These are phyloP conservation scores for Backusella psychrophila DNA, from an alignment of 192 early-diverging fungal species.

Conservation along the genomic window DNA sequence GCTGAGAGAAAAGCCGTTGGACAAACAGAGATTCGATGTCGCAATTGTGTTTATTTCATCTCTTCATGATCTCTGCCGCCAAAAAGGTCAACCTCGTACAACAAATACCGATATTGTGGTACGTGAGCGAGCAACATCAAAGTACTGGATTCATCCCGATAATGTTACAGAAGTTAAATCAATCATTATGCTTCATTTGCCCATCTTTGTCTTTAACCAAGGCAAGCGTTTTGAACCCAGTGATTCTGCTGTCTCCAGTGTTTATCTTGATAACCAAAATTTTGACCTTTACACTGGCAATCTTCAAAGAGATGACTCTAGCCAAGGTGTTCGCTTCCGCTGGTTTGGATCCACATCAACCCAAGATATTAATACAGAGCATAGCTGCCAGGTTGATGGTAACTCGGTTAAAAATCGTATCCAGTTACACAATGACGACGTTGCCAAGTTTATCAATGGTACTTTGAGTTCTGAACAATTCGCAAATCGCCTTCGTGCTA, in stretches of 20 bases:
- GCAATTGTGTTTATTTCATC: constrained; percentile 85
- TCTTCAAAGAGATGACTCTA: constrained; percentile 32
- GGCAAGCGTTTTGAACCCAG: constrained; percentile 42
- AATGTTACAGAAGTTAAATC: constrained; percentile 41
- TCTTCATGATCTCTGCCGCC: constrained; percentile 69
- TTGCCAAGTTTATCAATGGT: constrained; percentile 18
- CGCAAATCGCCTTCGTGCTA: constrained; percentile 58
- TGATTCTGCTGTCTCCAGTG: constrained; percentile 33
- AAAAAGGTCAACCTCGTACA: constrained; percentile 35
- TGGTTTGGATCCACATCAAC: constrained; percentile 32
- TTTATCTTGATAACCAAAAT: constrained; percentile 33
- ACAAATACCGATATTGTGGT: constrained; percentile 31
- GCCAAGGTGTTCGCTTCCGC: constrained; percentile 33
- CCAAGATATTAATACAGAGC: constrained; percentile 25
- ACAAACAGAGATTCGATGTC: constrained; percentile 86
- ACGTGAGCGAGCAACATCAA: constrained; percentile 77
- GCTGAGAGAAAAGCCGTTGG: constrained; percentile 77
- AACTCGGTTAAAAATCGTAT: constrained; percentile 34
- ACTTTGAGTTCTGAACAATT: constrained; percentile 41
- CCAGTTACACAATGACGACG: constrained; percentile 18
- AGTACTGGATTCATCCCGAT: constrained; percentile 41
- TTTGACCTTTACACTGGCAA: constrained; percentile 34
- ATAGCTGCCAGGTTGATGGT: constrained; percentile 28
- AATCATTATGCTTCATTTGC: constrained; percentile 37
- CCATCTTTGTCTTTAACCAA: constrained; percentile 45